Conservation (phyloP, 305 asterid species). For the Ajuga reptans region DNA sequence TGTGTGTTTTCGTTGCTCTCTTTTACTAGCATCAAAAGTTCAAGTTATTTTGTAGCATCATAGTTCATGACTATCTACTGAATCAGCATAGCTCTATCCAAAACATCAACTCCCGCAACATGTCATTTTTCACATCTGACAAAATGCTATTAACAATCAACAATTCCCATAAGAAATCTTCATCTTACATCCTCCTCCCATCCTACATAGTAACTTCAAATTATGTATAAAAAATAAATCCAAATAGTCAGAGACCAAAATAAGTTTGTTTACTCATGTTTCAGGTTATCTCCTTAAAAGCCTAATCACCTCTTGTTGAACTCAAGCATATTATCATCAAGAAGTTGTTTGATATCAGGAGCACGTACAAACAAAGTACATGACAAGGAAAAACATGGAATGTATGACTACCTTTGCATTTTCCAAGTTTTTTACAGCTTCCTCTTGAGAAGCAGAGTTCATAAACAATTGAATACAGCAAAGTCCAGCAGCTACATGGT, state of each 20-base stretch:
- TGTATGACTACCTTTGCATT: slow-evolving; percentile 53
- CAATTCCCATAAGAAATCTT: slow-evolving; percentile 6
- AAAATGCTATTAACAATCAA: not conserved
- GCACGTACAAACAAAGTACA: not conserved
- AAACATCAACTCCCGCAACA: not conserved
- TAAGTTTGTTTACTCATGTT: not conserved
- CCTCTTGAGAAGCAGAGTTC: slow-evolving; percentile 92
- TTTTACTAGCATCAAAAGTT: not conserved
- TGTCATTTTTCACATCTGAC: no score
- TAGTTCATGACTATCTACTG: not conserved
- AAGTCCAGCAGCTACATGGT: slow-evolving; percentile 90
- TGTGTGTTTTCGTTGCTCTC: not conserved
- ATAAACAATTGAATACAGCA: slow-evolving; percentile 93
- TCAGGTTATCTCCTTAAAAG: not conserved
- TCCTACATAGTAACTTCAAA: not conserved
- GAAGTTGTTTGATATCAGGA: slow-evolving; percentile 12
- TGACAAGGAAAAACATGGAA: slow-evolving; percentile 9
- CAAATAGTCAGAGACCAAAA: no score
- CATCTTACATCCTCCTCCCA: not conserved
- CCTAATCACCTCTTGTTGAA: not conserved
- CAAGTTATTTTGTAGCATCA: not conserved
- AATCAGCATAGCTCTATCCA: not conserved
- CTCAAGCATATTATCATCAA: slow-evolving; percentile 7
- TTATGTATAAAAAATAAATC: not conserved
- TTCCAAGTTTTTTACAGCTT: slow-evolving; percentile 81